Conservation (phyloP, 2,329 filamentous ascomycete genomes). For the Xylariaceae sp. region DNA sequence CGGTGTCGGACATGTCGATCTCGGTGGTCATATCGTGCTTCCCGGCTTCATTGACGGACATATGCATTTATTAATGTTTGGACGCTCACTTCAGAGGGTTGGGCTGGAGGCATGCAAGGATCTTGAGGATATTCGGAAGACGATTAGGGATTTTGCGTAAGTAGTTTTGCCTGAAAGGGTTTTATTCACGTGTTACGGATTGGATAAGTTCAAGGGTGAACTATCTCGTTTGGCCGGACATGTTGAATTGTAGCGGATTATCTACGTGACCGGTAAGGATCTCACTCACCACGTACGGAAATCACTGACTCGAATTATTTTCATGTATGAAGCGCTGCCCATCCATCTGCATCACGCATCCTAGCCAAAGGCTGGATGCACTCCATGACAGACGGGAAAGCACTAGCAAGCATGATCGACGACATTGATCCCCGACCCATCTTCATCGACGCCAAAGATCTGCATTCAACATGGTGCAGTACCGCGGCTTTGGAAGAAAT, state of each 20-base stretch:
- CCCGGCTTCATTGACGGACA: slow-evolving; percentile 55
- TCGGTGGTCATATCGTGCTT: slow-evolving; percentile 39
- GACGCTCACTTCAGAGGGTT: slow-evolving; percentile 48
- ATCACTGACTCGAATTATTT: slow-evolving; percentile 6
- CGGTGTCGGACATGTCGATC: slow-evolving; percentile 28
- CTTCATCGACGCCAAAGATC: slow-evolving; percentile 51
- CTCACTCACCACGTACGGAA: neutral
- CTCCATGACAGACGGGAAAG: slow-evolving; percentile 46
- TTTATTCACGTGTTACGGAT: neutral
- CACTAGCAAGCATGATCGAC: slow-evolving; percentile 46
- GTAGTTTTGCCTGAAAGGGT: neutral
- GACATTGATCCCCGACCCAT: slow-evolving; percentile 47
- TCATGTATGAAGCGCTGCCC: slow-evolving; percentile 20
- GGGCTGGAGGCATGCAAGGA: slow-evolving; percentile 41
- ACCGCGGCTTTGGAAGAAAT: slow-evolving; percentile 46
- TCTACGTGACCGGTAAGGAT: neutral
- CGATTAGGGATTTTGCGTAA: slow-evolving; percentile 41
- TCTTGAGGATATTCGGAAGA: slow-evolving; percentile 43
- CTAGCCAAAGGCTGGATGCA: slow-evolving; percentile 53
- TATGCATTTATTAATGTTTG: slow-evolving; percentile 51
- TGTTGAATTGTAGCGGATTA: neutral
- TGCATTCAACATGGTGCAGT: slow-evolving; percentile 53
- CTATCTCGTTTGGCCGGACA: neutral
- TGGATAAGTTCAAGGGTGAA: neutral
- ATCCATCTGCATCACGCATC: slow-evolving; percentile 43